These are phyloP conservation scores for Phylloporus sp. DNA, from an alignment of 768 basidiomycete genomes.

Conservation along the genomic window DNA sequence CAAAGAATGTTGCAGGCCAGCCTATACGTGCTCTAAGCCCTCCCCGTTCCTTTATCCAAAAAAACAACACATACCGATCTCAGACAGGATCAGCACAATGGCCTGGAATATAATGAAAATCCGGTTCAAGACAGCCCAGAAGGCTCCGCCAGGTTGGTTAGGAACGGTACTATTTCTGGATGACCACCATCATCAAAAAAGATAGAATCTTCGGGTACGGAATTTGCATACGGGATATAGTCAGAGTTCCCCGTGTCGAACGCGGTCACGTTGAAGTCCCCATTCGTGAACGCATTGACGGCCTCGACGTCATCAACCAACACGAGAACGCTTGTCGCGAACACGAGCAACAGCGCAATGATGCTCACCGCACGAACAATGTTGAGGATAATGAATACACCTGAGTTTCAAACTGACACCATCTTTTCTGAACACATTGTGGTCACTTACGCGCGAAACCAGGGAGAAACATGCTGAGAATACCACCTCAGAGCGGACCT, in stretches of 20 bases:
- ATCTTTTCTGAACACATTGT: not conserved
- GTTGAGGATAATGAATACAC: constrained; percentile 73
- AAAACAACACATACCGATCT: constrained; percentile 34
- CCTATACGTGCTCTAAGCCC: constrained; percentile 26
- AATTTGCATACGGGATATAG: constrained; percentile 67
- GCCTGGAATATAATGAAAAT: constrained; percentile 82
- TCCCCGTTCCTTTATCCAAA: not conserved
- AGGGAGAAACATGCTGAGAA: constrained; percentile 21
- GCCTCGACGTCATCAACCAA: constrained; percentile 72
- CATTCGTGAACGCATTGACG: constrained; percentile 57
- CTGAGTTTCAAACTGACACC: constrained; percentile 19
- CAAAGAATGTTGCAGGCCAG: constrained; percentile 76
- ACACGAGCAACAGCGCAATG: constrained; percentile 73
- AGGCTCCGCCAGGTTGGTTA: constrained; percentile 86
- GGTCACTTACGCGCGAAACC: constrained; percentile 26
- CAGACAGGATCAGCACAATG: constrained; percentile 56
- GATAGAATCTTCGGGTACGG: not conserved
- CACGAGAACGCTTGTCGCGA: constrained; percentile 68
- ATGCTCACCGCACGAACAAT: constrained; percentile 70
- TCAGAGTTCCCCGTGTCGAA: constrained; percentile 55
- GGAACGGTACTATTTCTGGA: constrained; percentile 77
- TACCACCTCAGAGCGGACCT: constrained; percentile 15
- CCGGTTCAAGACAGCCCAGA: constrained; percentile 85
- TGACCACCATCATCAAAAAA: not conserved
- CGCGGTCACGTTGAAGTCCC: constrained; percentile 34